Evolutionary conservation across 2,329 filamentous ascomycete species (phyloP).

Genomic region (Sporothrix sp.): DNA sequence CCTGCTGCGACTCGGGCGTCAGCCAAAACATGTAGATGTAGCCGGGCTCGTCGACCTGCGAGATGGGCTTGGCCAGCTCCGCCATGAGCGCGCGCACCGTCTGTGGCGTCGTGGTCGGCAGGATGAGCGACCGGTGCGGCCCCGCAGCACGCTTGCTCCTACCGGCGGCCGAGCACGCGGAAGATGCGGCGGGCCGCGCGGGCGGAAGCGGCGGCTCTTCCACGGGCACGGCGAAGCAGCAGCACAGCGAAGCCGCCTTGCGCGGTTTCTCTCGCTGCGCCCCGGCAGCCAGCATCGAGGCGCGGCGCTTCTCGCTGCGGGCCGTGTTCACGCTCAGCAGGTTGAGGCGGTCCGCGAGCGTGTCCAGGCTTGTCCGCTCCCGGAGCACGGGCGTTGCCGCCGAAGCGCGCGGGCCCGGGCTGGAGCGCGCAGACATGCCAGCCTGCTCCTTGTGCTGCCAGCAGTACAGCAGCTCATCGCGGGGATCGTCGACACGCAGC

Average conservation of each 20-base stretch:
- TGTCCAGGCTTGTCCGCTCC: constrained; percentile 72
- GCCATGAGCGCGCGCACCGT: constrained; percentile 61
- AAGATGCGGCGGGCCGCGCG: constrained; percentile 34
- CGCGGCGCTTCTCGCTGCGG: constrained; percentile 19
- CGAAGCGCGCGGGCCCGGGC: constrained; percentile 33
- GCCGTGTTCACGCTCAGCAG: constrained; percentile 49
- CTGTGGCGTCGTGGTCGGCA: constrained; percentile 53
- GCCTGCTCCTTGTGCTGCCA: constrained; percentile 95
- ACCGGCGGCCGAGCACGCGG: background rate
- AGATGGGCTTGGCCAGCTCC: constrained; percentile 68
- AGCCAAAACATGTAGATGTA: constrained; percentile 99
- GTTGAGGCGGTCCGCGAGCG: constrained; percentile 69
- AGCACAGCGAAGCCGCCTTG: constrained; percentile 31
- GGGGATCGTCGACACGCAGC: constrained; percentile 38
- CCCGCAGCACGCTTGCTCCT: constrained; percentile 19
- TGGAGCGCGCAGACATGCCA: constrained; percentile 34
- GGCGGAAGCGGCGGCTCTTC: constrained; percentile 33
- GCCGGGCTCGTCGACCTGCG: constrained; percentile 65
- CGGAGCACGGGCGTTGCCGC: constrained; percentile 48
- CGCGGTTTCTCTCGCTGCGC: constrained; percentile 19
- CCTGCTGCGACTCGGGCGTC: constrained; percentile 53
- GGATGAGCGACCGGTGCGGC: constrained; percentile 58
- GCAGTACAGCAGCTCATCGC: constrained; percentile 64
- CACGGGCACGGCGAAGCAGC: constrained; percentile 42
- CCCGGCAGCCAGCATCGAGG: constrained; percentile 16